Conservation (phyloP, 75 land plant genomes). For the Picea sitchensis region DNA sequence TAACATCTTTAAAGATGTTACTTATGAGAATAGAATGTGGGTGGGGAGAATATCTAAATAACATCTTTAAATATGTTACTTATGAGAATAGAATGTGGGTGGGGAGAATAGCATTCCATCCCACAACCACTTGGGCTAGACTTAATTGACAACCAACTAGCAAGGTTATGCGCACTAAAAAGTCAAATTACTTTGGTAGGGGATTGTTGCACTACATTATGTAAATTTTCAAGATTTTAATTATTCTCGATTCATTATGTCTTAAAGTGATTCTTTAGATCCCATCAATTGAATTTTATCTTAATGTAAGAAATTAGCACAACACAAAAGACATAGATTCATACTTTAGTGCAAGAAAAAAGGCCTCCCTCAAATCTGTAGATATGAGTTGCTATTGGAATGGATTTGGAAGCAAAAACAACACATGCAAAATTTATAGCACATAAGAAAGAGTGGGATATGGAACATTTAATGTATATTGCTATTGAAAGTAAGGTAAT, state of each 20-base stretch:
- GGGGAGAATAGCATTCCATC: too few relatives aligned
- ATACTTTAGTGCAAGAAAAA: background rate
- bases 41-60: too few relatives aligned
- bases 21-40: too few relatives aligned
- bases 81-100: too few relatives aligned
- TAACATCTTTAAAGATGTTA: too few relatives aligned
- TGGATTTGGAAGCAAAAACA: conserved; percentile 80
- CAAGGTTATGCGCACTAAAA: too few relatives aligned
- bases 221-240: background rate
- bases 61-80: too few relatives aligned
- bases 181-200: background rate
- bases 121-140: too few relatives aligned
- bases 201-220: background rate
- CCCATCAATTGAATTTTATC: background rate
- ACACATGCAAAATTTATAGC: conserved; percentile 86
- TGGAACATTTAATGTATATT: conserved; percentile 64
- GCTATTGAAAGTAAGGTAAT: conserved; percentile 86
- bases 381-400: conserved; percentile 64
- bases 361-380: conserved; percentile 16
- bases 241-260: too few relatives aligned
- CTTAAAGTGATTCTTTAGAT: background rate
- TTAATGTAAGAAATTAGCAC: background rate
- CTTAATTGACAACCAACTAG: too few relatives aligned
- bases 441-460: conserved; percentile 87
- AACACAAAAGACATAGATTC: background rate